phyloP scores from a whole-genome alignment of 495 filamentous ascomycete species.

The Neurospora africana region DNA sequence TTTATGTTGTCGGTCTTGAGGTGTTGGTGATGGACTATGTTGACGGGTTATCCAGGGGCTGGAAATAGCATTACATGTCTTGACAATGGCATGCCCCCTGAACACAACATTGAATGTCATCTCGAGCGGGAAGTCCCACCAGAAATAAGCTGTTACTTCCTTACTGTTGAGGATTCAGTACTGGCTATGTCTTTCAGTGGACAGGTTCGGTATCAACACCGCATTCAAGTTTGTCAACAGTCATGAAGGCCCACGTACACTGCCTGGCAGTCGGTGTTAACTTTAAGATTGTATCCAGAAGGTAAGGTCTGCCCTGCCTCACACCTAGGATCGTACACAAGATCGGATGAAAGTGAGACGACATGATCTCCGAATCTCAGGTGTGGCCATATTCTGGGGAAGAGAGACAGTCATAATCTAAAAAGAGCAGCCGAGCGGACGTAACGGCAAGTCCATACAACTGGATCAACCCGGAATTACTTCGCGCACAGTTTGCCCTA shows the following conservation, averaged over 20 bases:
- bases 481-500: neutral
- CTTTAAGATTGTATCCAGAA: neutral
- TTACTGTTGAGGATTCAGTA: neutral
- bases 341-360: neutral
- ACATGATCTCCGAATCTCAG: neutral
- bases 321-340: neutral
- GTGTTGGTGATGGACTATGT: neutral
- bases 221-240: neutral
- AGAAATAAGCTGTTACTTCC: neutral
- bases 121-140: neutral
- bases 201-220: neutral
- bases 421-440: neutral
- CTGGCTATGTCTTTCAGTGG: neutral
- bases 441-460: neutral
- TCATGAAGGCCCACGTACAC: neutral
- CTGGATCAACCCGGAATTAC: neutral
- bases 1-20: neutral
- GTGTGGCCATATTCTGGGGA: neutral
- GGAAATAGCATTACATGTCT: neutral
- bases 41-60: neutral
- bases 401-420: neutral
- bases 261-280: neutral
- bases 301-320: neutral
- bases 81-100: neutral
- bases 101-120: neutral